A percentile compares a stretch with the other conserved stretches of the same genome.
Conservation (phyloP, 768 basidiomycete species). For the Psilocybe azurescens region DNA sequence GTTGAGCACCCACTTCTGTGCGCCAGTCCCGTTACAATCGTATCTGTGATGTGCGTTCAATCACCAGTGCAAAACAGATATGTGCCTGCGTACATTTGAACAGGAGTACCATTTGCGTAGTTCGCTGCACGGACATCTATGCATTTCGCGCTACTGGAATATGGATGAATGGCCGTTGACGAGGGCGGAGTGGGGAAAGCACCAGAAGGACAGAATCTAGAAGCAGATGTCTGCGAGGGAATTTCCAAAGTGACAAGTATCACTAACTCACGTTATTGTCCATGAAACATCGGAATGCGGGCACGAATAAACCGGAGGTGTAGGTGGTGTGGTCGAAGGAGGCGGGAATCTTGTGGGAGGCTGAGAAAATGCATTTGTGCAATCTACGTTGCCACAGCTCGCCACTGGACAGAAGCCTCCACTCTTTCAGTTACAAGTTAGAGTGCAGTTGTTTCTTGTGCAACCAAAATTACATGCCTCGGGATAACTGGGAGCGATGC, state of each 20-base stretch:
- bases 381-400: conserved; percentile 26
- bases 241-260: neutral
- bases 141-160: conserved; percentile 31
- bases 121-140: conserved; percentile 37
- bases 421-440: conserved; percentile 5
- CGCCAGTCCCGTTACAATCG: conserved; percentile 37
- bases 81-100: conserved; percentile 33
- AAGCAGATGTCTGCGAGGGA: neutral
- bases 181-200: conserved; percentile 21
- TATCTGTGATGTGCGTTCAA: conserved; percentile 25
- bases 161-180: conserved; percentile 32
- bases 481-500: conserved; percentile 29
- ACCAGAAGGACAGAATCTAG: conserved; percentile 30
- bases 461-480: conserved; percentile 19
- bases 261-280: conserved; percentile 24
- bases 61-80: neutral
- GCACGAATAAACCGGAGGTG: conserved; percentile 27
- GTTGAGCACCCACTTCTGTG: conserved; percentile 38
- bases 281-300: conserved; percentile 21
- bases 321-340: conserved; percentile 16
- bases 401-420: conserved; percentile 30
- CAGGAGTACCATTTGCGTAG: conserved; percentile 37
- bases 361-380: conserved; percentile 30
- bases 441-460: neutral
- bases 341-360: conserved; percentile 34